Conservation (phyloP, 2,329 filamentous ascomycete species). For the Aspergillus ochraceus region DNA sequence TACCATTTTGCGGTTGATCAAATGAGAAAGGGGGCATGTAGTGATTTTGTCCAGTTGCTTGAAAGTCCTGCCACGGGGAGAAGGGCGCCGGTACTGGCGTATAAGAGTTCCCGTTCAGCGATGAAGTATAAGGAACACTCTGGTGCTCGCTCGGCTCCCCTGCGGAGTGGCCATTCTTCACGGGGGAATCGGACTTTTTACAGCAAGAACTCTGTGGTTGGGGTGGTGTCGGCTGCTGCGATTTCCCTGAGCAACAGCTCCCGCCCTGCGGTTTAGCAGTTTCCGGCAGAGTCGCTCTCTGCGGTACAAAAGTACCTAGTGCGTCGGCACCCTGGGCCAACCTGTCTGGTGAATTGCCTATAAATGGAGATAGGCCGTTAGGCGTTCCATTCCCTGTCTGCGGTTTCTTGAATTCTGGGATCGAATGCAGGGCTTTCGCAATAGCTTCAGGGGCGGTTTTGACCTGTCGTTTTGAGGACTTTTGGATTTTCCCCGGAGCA, state of each 20-base stretch:
- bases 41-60: slow-evolving; percentile 13
- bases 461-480: slow-evolving; percentile 33
- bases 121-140: slow-evolving; percentile 7
- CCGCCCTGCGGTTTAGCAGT: slow-evolving; percentile 3
- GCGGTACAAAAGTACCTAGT: neutral
- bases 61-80: slow-evolving; percentile 23
- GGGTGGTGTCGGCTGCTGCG: slow-evolving; percentile 12
- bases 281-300: neutral
- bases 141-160: neutral
- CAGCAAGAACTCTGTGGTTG: slow-evolving; percentile 31
- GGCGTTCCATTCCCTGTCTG: slow-evolving; percentile 20
- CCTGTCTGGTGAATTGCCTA: slow-evolving; percentile 5
- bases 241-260: slow-evolving; percentile 29
- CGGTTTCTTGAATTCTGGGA: slow-evolving; percentile 24
- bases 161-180: neutral
- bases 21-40: slow-evolving; percentile 19
- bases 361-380: slow-evolving; percentile 12
- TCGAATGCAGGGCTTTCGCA: slow-evolving; percentile 32
- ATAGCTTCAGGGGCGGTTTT: slow-evolving; percentile 36
- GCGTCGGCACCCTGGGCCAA: neutral
- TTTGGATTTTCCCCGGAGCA: slow-evolving; percentile 37
- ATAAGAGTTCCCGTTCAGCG: slow-evolving; percentile 17
- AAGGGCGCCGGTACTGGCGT: slow-evolving; percentile 17
- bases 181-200: slow-evolving; percentile 14
- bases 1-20: slow-evolving; percentile 9